phyloP scores from a whole-genome alignment of 108 stramenopile species.

The Cyclotella sp. region DNA sequence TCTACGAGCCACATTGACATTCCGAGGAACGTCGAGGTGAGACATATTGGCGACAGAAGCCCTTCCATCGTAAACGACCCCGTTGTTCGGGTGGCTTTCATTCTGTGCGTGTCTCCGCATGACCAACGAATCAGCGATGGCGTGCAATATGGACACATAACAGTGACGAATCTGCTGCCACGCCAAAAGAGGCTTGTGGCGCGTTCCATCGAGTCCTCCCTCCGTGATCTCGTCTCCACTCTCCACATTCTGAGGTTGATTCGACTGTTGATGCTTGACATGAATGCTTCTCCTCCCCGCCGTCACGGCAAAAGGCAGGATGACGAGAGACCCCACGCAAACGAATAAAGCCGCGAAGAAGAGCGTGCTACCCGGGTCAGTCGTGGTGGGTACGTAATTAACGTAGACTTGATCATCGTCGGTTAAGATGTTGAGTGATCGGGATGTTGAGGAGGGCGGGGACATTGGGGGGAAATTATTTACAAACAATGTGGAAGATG shows the following conservation, averaged over 20 bases:
- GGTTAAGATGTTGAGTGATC: neutral
- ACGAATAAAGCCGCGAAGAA: conserved; percentile 37
- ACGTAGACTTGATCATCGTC: conserved; percentile 41
- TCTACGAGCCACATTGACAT: neutral
- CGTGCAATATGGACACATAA: neutral
- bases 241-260: neutral
- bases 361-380: conserved; percentile 29
- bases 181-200: no score
- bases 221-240: neutral
- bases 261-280: neutral
- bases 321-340: conserved; percentile 21
- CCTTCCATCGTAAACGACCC: neutral
- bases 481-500: conserved; percentile 3
- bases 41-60: neutral
- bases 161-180: neutral
- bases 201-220: conserved; percentile 1
- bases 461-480: neutral
- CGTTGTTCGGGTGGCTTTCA: neutral
- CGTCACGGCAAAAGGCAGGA: conserved; percentile 25
- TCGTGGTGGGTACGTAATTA: conserved; percentile 31
- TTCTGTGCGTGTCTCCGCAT: conserved; percentile 7
- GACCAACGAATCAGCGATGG: conserved; percentile 3
- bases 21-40: neutral
- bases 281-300: neutral
- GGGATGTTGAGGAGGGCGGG: neutral